Conservation (phyloP, 1,284 basidiomycete genomes). For the Rhodotorula mucilaginosa region DNA sequence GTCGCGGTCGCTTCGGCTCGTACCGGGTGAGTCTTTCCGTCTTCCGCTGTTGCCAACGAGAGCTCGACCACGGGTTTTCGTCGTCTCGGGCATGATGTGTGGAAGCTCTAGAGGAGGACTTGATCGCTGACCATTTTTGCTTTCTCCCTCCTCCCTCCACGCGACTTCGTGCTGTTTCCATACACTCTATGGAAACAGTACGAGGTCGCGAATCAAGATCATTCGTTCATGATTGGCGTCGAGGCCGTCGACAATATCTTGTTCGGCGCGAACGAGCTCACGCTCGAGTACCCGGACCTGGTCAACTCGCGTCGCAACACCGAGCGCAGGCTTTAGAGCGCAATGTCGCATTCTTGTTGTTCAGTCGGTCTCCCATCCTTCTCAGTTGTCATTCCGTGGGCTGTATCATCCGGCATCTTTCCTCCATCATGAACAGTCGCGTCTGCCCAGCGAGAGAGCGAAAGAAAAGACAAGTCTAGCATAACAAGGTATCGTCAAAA, state of each 20-base stretch:
- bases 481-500: neutral
- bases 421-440: neutral
- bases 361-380: neutral
- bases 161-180: neutral
- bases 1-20: constrained; percentile 56
- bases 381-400: neutral
- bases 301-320: constrained; percentile 54
- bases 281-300: constrained; percentile 49
- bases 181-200: constrained; percentile 39
- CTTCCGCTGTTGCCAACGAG: neutral
- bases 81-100: no score
- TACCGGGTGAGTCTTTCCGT: constrained; percentile 47
- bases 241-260: constrained; percentile 55
- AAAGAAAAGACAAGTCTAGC: no score
- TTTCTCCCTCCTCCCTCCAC: neutral
- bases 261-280: constrained; percentile 53
- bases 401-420: neutral
- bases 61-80: neutral
- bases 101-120: no score
- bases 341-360: neutral
- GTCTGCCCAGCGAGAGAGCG: no score
- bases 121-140: neutral
- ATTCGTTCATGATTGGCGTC: constrained; percentile 56
- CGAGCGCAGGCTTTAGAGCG: constrained; percentile 48
- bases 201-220: constrained; percentile 57